These are phyloP conservation scores for Phyllosticta citriasiana DNA, from an alignment of 2,329 filamentous ascomycete species.

Conservation along the genomic window DNA sequence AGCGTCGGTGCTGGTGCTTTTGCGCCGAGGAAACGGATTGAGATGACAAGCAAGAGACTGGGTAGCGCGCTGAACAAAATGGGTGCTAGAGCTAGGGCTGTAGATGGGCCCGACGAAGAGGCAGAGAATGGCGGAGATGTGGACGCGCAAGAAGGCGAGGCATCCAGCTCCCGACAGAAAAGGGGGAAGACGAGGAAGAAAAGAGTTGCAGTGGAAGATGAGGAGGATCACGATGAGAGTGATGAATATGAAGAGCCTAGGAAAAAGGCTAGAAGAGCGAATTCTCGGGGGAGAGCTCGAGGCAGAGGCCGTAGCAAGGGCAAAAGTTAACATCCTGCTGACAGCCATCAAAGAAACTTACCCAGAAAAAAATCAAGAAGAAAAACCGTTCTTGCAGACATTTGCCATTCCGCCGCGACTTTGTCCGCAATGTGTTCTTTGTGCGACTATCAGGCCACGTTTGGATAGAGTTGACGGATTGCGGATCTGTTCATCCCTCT, in stretches of 20 bases:
- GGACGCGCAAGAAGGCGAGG: not conserved
- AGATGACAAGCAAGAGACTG: conserved; percentile 64
- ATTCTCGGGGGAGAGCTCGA: not conserved
- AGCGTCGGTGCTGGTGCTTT: conserved; percentile 61
- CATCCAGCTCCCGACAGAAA: not conserved
- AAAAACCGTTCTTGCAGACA: not conserved
- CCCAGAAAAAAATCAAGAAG: not conserved
- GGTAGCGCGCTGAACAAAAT: conserved; percentile 62
- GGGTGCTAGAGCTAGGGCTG: conserved; percentile 40
- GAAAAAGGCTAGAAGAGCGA: not conserved
- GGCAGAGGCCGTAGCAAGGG: not conserved
- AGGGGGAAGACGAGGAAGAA: conserved; percentile 3
- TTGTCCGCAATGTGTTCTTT: not conserved
- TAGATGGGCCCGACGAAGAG: not conserved
- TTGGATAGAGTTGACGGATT: not conserved
- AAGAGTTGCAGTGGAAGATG: not conserved
- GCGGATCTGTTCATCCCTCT: not conserved
- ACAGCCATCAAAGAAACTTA: not conserved
- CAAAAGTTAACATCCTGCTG: not conserved
- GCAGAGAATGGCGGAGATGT: not conserved
- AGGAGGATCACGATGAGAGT: not conserved
- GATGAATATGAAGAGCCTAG: not conserved
- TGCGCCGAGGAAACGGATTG: conserved; percentile 55
- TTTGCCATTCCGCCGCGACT: not conserved
- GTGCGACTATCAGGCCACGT: not conserved